Conservation (phyloP, 305 asterid species). For the Ajuga reptans region DNA sequence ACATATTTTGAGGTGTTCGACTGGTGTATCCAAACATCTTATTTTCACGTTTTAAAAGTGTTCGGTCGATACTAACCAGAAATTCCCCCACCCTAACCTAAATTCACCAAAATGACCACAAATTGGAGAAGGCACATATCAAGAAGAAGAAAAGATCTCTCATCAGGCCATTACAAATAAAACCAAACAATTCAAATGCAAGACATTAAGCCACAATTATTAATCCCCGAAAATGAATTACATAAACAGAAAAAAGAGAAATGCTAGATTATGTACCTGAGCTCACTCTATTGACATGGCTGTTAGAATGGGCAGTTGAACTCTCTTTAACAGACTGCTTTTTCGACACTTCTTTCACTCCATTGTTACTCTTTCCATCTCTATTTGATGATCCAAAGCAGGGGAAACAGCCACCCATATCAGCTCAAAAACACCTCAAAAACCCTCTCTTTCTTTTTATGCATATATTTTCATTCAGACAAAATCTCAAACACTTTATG, state of each 20-base stretch:
- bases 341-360: slow-evolving; percentile 51
- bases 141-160: slow-evolving; percentile 21
- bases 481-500: slow-evolving; percentile 19
- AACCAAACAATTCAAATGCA: slow-evolving; percentile 19
- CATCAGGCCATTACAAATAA: slow-evolving; percentile 7
- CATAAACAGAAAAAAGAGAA: background rate
- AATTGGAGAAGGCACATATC: slow-evolving; percentile 29
- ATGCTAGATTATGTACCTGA: slow-evolving; percentile 47
- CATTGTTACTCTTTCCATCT: slow-evolving; percentile 39
- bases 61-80: too few relatives aligned
- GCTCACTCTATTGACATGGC: slow-evolving; percentile 50
- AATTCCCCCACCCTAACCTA: too few relatives aligned
- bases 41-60: too few relatives aligned
- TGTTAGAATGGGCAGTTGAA: slow-evolving; percentile 39
- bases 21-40: too few relatives aligned
- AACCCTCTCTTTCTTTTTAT: slow-evolving; percentile 6
- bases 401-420: slow-evolving; percentile 80
- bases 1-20: too few relatives aligned
- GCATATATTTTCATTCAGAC: slow-evolving; percentile 17
- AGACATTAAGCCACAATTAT: slow-evolving; percentile 18
- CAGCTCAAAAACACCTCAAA: slow-evolving; percentile 35
- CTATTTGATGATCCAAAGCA: slow-evolving; percentile 73
- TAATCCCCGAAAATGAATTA: slow-evolving; percentile 9
- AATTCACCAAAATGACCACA: too few relatives aligned
- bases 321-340: slow-evolving; percentile 66